Conservation (phyloP, 768 basidiomycete genomes). For the Epithele typhae region DNA sequence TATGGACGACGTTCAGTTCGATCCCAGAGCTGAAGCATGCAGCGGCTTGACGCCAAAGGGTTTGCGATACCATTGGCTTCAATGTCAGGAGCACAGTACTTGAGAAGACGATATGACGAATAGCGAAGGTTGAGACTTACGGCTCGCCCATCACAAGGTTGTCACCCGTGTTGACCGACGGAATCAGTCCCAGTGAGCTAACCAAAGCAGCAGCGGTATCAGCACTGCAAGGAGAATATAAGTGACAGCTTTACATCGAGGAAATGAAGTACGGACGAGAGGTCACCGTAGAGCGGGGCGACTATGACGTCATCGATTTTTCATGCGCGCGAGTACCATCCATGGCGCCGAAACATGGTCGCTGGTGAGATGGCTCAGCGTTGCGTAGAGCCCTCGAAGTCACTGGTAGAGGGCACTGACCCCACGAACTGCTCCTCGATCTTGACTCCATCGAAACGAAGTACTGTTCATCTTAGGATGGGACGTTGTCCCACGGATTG, state of each 20-base stretch:
- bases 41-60: constrained; percentile 95
- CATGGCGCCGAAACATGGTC: not conserved
- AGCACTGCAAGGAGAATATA: constrained; percentile 38
- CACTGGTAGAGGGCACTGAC: constrained; percentile 96
- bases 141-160: constrained; percentile 97
- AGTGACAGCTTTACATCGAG: constrained; percentile 4
- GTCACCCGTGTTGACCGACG: constrained; percentile 97
- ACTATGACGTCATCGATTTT: constrained; percentile 97
- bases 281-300: constrained; percentile 94
- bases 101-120: no score
- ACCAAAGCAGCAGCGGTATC: constrained; percentile 99
- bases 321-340: not conserved
- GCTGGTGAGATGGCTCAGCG: constrained; percentile 55
- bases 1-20: no score
- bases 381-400: constrained; percentile 78
- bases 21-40: no score
- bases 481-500: constrained; percentile 66
- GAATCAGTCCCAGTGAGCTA: constrained; percentile 93
- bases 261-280: constrained; percentile 27
- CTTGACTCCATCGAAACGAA: constrained; percentile 63
- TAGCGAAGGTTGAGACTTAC: no score
- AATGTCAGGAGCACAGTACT: constrained; percentile 85
- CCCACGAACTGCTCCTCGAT: constrained; percentile 94
- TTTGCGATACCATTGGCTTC: constrained; percentile 87
- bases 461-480: constrained; percentile 43